phyloP scores from a whole-genome alignment of 495 filamentous ascomycete genomes.

The Aspergillus saccharolyticus region DNA sequence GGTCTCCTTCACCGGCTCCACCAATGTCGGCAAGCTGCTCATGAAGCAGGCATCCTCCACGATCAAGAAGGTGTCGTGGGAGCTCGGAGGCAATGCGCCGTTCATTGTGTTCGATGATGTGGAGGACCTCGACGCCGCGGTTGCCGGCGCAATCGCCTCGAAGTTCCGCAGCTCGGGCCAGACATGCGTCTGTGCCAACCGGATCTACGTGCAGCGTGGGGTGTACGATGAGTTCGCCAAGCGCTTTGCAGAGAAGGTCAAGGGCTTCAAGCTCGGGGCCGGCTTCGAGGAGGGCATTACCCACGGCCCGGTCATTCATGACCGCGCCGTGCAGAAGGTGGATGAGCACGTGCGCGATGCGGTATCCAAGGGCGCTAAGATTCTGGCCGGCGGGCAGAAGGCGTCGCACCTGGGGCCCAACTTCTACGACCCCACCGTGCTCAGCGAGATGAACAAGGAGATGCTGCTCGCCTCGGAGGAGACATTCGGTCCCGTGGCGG shows the following conservation, averaged over 20 bases:
- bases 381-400: conserved; percentile 65
- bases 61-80: conserved; percentile 81
- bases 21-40: conserved; percentile 77
- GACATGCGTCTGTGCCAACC: conserved; percentile 87
- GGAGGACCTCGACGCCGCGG: conserved; percentile 72
- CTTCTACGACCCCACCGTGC: conserved; percentile 78
- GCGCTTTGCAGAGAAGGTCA: conserved; percentile 69
- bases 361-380: conserved; percentile 63
- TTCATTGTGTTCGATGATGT: conserved; percentile 90
- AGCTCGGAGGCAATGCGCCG: conserved; percentile 85
- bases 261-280: conserved; percentile 68
- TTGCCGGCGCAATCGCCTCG: conserved; percentile 65
- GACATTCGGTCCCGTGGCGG: conserved; percentile 84
- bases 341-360: conserved; percentile 75
- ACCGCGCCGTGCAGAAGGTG: conserved; percentile 68
- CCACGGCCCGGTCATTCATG: conserved; percentile 80
- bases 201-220: conserved; percentile 74
- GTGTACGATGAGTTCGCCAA: conserved; percentile 72
- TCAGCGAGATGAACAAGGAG: conserved; percentile 72
- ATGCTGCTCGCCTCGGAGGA: conserved; percentile 78
- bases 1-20: conserved; percentile 86
- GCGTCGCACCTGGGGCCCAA: conserved; percentile 61
- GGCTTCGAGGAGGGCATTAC: conserved; percentile 68
- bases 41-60: conserved; percentile 79
- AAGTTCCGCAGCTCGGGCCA: conserved; percentile 89